Base-by-base conservation (phyloP, 768 basidiomycete genomes). In the Pholiota microspora region DNA sequence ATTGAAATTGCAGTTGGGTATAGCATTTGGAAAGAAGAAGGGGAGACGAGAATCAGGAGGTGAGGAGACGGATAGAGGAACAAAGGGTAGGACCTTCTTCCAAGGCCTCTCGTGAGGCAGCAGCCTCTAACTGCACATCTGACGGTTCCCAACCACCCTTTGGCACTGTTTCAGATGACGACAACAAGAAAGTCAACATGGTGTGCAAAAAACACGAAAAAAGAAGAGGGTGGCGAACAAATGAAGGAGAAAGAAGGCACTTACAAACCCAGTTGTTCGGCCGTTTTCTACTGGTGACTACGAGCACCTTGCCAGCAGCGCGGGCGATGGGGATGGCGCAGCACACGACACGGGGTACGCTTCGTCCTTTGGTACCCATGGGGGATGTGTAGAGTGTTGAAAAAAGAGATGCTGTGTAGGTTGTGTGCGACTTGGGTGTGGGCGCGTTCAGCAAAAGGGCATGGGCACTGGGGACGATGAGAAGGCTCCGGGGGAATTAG, bases 21-120 rank as follows among this genome's bases (percentile, higher is more conserved):
- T 53, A 51, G 59, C 40, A 42, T 42, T 42, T n/a, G 62, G 64
- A 51, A 54, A 59, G 51, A 65, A 67, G 71, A 69, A n/a, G n/a
- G n/a, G 68, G 73, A 72, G 71, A 75, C 74, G 66, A 74, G 73
- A 72, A 83, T 87, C 78, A 87, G 84, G 84, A 83, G 79, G 73
- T 75, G 80, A 80, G 77, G 78, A 77, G 81, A 86, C 82, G 79
- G 76, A 80, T 71, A 85, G 77, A 84, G 79, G 84, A 81, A 81
- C 77, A 84, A 86, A 83, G 77, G 84, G 83, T 85, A 84, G 84
- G 89, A 94, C 92, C 92, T 93, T 94, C 92, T 89, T 94, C 92
- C 72, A 88, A 79, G 75, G 92, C 92, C 84, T 94, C 92, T 72
- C 92, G 83, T 66, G 84, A 88, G 75, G 92, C 92, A 69, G 92